Base-by-base conservation (phyloP, 805 yeast species). In the Candida verbasci region DNA sequence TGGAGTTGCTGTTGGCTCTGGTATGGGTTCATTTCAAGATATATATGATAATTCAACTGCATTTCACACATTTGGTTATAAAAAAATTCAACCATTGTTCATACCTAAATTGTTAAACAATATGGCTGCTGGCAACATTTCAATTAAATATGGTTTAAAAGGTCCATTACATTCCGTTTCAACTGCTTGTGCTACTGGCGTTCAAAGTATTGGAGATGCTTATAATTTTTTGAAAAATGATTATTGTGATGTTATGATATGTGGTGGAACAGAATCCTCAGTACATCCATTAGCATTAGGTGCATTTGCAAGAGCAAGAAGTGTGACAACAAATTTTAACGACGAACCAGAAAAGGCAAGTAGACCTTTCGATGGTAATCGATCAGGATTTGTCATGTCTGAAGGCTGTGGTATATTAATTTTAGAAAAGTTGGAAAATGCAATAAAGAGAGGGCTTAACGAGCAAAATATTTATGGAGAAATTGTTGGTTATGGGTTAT, bases 161-260 rank as follows among this genome's bases (percentile, higher is more conserved):
- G 99, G 98, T 0, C 95, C 96, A 2, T 76, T 85, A 29, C 96
- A 89, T 53, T 68, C 95, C 0, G 93, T 80, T 0, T 76, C 95
- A 2, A 88, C 97, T 0, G 98, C 98, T 1, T 93, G 99, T 65
- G 95, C 99, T 3, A 88, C 98, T 0, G 99, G 99, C 0, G 75
- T 83, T 20, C 94, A 93, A 52, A 75, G 96, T 0, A 81, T 93
- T 32, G 97, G 97, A 3, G 99, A 93, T 54, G 97, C 96, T 0
- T 75, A 70, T 46, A 76, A 89, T 49, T 81, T 89, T 49, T 86
- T 93, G 40, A 64, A 71, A 41, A 79, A 80, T 38, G 94, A 86
- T 3, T 82, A 84, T 61, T 86, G 91, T 9, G 82, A 88, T 46
- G 86, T 82, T 3, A 85, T 89, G 79, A 70, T 93, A 8, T 93